Conservation (phyloP, 306 rosid species). For the Medicago ruthenica region DNA sequence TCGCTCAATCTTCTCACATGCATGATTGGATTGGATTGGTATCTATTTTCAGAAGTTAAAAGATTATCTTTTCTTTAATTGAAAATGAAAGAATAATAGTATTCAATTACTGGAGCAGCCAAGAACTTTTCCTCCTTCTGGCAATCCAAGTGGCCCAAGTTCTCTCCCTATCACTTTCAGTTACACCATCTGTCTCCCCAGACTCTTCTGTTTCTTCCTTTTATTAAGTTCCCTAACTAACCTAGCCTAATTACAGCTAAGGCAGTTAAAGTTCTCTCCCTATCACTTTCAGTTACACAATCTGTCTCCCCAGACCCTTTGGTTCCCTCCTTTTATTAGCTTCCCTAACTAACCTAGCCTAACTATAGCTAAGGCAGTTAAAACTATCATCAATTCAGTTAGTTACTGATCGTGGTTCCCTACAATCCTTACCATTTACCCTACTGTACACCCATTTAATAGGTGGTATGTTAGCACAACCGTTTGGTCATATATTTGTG, state of each 20-base stretch:
- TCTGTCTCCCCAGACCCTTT: background rate
- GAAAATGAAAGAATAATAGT: background rate
- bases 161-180: background rate
- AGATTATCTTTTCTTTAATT: background rate
- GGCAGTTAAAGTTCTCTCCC: no score
- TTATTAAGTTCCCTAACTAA: no score
- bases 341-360: background rate
- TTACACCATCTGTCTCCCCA: no score
- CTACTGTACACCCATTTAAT: no score
- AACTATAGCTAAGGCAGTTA: background rate
- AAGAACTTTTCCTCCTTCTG: background rate
- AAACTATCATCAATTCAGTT: background rate
- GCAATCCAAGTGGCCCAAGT: background rate
- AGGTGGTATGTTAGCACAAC: no score
- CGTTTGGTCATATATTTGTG: no score
- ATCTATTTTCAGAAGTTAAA: background rate
- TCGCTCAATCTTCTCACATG: background rate
- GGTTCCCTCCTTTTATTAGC: background rate
- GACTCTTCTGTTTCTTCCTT: no score
- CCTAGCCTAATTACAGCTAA: no score
- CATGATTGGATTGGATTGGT: background rate
- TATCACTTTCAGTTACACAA: background rate
- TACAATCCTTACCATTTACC: no score
- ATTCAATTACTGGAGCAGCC: slow-evolving; percentile 1
- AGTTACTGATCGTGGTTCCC: background rate